Conservation (phyloP, 2,329 filamentous ascomycete genomes). For the Fusarium continuum region DNA sequence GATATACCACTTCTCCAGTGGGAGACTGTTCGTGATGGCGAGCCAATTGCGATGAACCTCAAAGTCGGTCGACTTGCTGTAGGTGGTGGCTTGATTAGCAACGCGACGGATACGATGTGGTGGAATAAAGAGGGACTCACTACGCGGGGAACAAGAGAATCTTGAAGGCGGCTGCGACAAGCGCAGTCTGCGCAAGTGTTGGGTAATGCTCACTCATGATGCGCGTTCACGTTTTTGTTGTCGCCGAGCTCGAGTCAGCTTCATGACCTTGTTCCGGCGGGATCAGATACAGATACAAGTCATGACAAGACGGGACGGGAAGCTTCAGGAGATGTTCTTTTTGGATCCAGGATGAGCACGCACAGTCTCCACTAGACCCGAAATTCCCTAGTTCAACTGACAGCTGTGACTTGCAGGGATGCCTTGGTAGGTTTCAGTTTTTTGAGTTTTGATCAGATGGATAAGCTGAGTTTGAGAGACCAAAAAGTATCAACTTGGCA, state of each 20-base stretch:
- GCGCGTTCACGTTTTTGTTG: conserved; percentile 21
- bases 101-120: neutral
- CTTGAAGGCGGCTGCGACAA: conserved; percentile 89
- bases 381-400: conserved; percentile 19
- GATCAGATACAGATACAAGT: conserved; percentile 15
- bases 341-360: conserved; percentile 3
- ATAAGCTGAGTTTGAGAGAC: neutral
- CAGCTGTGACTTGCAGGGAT: conserved; percentile 1
- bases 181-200: conserved; percentile 85
- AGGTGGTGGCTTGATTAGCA: neutral
- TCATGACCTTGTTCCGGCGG: conserved; percentile 37
- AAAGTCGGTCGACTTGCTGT: conserved; percentile 97
- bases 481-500: neutral
- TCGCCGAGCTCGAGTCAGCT: conserved; percentile 25
- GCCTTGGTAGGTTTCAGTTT: too few relatives aligned
- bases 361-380: conserved; percentile 12
- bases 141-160: conserved; percentile 93
- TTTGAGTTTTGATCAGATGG: neutral
- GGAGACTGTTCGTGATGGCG: conserved; percentile 90
- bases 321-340: conserved; percentile 31
- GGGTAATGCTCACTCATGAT: conserved; percentile 84
- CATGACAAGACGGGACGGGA: conserved; percentile 36
- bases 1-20: conserved; percentile 91
- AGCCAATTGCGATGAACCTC: conserved; percentile 99
- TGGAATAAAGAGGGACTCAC: conserved; percentile 68